phyloP scores from a whole-genome alignment of 257 asterid genomes.

The Jacaranda mimosifolia region DNA sequence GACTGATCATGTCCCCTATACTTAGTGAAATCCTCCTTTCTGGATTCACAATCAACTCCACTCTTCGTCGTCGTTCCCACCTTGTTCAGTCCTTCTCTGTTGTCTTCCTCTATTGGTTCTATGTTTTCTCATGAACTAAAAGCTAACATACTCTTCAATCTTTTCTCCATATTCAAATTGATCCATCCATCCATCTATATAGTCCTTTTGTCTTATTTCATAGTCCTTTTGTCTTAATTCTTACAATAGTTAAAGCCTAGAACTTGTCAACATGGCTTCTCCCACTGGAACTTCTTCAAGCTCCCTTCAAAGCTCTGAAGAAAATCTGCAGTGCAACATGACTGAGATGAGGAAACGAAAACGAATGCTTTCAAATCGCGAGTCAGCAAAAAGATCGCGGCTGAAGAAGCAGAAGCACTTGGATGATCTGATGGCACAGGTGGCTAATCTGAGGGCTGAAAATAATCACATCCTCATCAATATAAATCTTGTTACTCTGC shows the following conservation, averaged over 20 bases:
- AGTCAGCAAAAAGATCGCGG: slow-evolving; percentile 54
- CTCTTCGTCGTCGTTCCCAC: slow-evolving; percentile 52
- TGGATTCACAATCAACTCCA: slow-evolving; percentile 51
- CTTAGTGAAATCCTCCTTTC: slow-evolving; percentile 54
- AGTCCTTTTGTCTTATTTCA: no score
- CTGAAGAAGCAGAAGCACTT: slow-evolving; percentile 58
- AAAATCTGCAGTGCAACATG: slow-evolving; percentile 3
- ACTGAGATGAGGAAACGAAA: slow-evolving; percentile 50
- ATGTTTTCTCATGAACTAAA: slow-evolving; percentile 50
- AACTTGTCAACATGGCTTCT: slow-evolving; percentile 36
- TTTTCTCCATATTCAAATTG: neutral
- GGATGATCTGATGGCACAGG: slow-evolving; percentile 51
- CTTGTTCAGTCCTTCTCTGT: slow-evolving; percentile 62
- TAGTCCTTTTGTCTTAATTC: neutral
- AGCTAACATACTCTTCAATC: neutral
- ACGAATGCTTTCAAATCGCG: slow-evolving; percentile 59
- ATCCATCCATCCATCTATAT: neutral
- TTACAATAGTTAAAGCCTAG: neutral
- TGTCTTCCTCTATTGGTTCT: slow-evolving; percentile 66
- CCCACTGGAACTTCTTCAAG: slow-evolving; percentile 39
- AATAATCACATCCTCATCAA: slow-evolving; percentile 44
- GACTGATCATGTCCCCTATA: slow-evolving; percentile 49
- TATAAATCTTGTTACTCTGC: slow-evolving; percentile 34
- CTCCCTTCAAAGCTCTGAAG: slow-evolving; percentile 30
- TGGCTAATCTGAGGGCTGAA: slow-evolving; percentile 47